Conservation (phyloP, 164 flowering plant species). For the Brasenia schreberi region DNA sequence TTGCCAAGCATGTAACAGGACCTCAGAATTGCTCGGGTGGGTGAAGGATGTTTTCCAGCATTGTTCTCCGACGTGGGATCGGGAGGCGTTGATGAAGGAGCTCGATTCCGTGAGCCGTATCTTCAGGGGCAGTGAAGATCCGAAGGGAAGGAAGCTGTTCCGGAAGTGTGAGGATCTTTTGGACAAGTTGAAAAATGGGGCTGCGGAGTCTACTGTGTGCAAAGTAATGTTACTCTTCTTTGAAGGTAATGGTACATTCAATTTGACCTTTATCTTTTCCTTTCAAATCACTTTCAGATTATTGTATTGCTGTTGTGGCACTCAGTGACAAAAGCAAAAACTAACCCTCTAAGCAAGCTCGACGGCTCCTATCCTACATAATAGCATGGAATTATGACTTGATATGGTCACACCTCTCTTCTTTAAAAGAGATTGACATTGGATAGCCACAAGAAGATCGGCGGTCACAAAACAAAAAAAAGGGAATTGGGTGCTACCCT, state of each 20-base stretch:
- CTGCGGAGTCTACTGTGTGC: constrained; percentile 56
- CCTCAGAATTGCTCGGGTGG: constrained; percentile 95
- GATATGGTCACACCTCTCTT: no score
- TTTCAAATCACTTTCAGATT: not conserved
- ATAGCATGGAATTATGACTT: no score
- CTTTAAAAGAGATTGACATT: no score
- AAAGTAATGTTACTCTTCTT: constrained; percentile 60
- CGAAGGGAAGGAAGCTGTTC: constrained; percentile 70
- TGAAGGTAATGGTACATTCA: constrained; percentile 42
- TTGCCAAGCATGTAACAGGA: constrained; percentile 81
- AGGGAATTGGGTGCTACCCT: no score
- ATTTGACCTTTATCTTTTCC: not conserved
- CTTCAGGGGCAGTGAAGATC: constrained; percentile 83
- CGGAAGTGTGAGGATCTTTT: constrained; percentile 91
- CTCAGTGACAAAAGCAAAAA: no score
- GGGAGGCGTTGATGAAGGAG: constrained; percentile 68
- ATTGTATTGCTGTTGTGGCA: not conserved
- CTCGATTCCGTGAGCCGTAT: constrained; percentile 84
- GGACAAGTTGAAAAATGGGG: constrained; percentile 69
- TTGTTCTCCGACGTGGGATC: constrained; percentile 89
- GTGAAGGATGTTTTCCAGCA: constrained; percentile 96
- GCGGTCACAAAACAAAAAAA: no score
- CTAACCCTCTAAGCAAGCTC: no score
- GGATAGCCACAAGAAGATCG: no score
- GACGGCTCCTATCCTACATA: no score